Base-by-base conservation (phyloP, 768 basidiomycete genomes). In the Scleroderma bovista region DNA sequence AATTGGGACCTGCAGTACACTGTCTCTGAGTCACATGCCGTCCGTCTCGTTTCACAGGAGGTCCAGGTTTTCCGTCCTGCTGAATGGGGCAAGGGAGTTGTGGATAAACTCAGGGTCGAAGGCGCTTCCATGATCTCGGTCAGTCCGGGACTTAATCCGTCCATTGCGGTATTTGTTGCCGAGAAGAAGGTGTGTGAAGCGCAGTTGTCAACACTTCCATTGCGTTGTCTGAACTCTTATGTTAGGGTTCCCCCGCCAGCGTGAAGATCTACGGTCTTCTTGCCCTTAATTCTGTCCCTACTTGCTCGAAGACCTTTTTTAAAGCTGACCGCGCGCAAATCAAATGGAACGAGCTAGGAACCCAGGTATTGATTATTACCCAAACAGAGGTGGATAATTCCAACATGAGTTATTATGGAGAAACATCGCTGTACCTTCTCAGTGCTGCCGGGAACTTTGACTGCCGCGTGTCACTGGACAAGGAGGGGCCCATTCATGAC, bases 381-480 rank as follows among this genome's bases (percentile, higher is more conserved):
- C 92, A 94, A 62, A 95, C 94, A 4, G 96, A 99, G 60, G 94
- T 97, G 47, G 95, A 99, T 63, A 91, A 90, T 64, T 86, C 90
- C 41, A 95, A 95, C 68, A 96, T 90, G 79, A 93, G 86, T 60
- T 99, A 99, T 68, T 99, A 98, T 57, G 96, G 96, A 47, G 95
- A 98, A 74, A 96, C 94, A 2, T 90, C 91, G 46, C 73, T 99
- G 61, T 97, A 95, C 70, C 77, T 97, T 13, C 80, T 98, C 54
- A 93, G 86, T 55, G 83, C 93, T 16, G 86, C 91, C 9, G 94
- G 95, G 15, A 89, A 92, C 58, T 97, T 93, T 59, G 94, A 97
- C 64, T 92, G 90, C 63, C 77, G 92, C 24, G 88, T 98, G 23
- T 72, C 77, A 1, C 72, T 90, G 58, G 93, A 96, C 71, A 97